Conservation (phyloP, 306 rosid genomes). For the Lathyrus aphaca region DNA sequence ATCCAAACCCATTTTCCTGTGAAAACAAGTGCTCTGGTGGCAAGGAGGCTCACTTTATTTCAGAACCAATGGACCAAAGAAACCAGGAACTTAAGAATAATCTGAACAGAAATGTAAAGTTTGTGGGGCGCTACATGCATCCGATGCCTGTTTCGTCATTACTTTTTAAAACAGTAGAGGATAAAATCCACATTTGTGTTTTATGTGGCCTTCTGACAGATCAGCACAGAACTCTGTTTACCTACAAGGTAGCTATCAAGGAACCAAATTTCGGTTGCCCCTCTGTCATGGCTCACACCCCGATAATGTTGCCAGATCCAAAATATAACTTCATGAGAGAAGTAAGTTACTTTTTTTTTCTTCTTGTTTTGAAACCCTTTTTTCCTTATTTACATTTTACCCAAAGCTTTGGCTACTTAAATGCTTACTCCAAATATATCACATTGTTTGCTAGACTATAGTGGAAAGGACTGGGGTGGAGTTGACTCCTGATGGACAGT, state of each 20-base stretch:
- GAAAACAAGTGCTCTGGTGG: conserved; percentile 41
- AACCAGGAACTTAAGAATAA: conserved; percentile 47
- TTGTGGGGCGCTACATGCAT: conserved; percentile 78
- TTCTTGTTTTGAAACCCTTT: conserved; percentile 24
- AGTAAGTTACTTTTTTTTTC: conserved; percentile 57
- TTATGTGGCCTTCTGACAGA: conserved; percentile 57
- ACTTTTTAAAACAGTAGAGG: conserved; percentile 52
- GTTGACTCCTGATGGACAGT: conserved; percentile 72
- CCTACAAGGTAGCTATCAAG: conserved; percentile 59
- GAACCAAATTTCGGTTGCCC: conserved; percentile 68
- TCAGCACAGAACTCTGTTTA: conserved; percentile 59
- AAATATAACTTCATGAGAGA: conserved; percentile 53
- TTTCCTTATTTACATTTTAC: background rate
- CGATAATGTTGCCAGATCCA: conserved; percentile 57
- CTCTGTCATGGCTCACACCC: conserved; percentile 67
- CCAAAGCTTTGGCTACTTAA: conserved; percentile 22
- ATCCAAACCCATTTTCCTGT: conserved; percentile 34
- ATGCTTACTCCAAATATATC: conserved; percentile 22
- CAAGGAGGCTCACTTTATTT: conserved; percentile 44
- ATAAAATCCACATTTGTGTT: conserved; percentile 65
- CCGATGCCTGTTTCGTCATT: conserved; percentile 71
- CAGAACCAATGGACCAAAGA: conserved; percentile 42
- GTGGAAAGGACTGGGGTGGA: conserved; percentile 72
- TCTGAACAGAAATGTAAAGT: conserved; percentile 48
- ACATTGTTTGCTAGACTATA: conserved; percentile 47